Percentiles rank a stretch among this genome's conserved stretches.
Conservation (phyloP, 768 basidiomycete genomes). For the Mrakia gelida region DNA sequence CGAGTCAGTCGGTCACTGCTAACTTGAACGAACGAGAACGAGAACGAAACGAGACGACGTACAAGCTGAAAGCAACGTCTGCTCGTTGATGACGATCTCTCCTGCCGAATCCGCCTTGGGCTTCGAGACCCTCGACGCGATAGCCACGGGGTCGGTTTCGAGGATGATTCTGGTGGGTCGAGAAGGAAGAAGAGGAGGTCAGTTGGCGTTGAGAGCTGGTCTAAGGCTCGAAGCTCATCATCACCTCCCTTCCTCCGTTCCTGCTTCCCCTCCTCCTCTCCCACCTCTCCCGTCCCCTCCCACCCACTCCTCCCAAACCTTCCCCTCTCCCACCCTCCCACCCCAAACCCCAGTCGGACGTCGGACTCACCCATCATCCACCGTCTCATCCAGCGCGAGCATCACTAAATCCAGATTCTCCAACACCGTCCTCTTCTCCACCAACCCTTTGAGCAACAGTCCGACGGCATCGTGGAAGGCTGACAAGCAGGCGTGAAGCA, state of each 20-base stretch:
- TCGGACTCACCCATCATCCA: constrained; percentile 85
- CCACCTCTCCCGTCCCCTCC: not conserved
- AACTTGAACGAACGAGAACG: not conserved
- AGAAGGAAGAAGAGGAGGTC: not conserved
- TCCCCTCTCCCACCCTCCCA: not conserved
- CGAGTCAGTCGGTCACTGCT: not conserved
- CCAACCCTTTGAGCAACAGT: constrained; percentile 78
- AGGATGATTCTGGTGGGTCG: constrained; percentile 72
- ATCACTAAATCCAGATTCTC: constrained; percentile 92
- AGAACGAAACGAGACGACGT: constrained; percentile 45
- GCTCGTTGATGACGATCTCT: constrained; percentile 98
- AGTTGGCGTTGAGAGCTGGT: not conserved
- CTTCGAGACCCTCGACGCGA: constrained; percentile 86
- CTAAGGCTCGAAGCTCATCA: not conserved
- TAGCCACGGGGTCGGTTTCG: constrained; percentile 92
- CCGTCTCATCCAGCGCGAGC: constrained; percentile 89
- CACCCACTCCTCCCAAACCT: not conserved
- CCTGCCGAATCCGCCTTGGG: constrained; percentile 80
- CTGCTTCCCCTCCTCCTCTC: not conserved
- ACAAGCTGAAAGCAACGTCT: constrained; percentile 89
- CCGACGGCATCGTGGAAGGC: constrained; percentile 82
- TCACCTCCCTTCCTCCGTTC: not conserved
- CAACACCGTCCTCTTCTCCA: constrained; percentile 89
- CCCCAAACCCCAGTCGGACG: no score
- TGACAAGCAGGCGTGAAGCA: constrained; percentile 78